phyloP scores from a whole-genome alignment of 371 early-diverging fungal species.

The Entomophthora muscae region DNA sequence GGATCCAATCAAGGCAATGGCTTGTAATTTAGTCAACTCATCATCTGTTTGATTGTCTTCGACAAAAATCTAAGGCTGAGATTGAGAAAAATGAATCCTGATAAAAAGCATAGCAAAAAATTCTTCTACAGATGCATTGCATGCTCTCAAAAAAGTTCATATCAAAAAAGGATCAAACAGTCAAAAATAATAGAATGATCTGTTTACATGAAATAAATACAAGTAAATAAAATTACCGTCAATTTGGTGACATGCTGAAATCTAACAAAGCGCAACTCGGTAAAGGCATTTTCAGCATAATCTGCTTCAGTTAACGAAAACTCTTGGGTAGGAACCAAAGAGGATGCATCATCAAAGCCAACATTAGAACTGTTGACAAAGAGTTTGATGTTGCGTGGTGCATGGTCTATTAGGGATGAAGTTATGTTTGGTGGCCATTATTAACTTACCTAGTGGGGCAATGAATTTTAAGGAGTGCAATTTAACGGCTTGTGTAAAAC shows the following conservation, averaged over 20 bases:
- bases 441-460: constrained; percentile 19
- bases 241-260: constrained; percentile 70
- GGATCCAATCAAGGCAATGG: constrained; percentile 56
- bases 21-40: constrained; percentile 61
- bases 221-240: constrained; percentile 20
- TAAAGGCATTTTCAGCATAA: constrained; percentile 41
- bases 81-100: too few species aligned
- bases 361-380: constrained; percentile 61
- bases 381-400: constrained; percentile 71
- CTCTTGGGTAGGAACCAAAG: constrained; percentile 49
- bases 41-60: constrained; percentile 64
- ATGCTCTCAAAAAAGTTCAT: too few species aligned
- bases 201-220: not conserved
- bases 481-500: constrained; percentile 81
- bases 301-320: constrained; percentile 44
- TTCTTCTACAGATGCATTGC: too few species aligned
- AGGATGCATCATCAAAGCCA: constrained; percentile 76
- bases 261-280: constrained; percentile 72
- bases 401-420: constrained; percentile 17
- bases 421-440: not conserved
- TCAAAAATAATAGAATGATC: not conserved
- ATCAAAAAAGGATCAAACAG: not conserved
- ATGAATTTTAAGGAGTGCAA: constrained; percentile 71
- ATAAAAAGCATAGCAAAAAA: too few species aligned
- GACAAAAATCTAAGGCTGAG: constrained; percentile 44